Conservation (phyloP, 2,329 filamentous ascomycete genomes). For the Diaporthe eres region DNA sequence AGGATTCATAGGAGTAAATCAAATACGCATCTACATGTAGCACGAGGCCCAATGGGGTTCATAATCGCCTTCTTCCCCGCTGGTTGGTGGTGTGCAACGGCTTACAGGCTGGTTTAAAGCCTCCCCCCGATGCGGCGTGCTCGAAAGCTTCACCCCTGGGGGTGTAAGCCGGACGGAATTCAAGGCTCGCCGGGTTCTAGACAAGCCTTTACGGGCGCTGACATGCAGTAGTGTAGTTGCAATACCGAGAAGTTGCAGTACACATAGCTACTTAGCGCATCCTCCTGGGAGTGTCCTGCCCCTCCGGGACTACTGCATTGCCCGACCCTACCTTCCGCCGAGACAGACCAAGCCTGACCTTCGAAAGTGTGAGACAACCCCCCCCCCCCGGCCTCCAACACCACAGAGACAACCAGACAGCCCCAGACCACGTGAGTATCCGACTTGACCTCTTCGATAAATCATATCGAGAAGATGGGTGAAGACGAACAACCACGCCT, state of each 20-base stretch:
- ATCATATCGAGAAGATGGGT: neutral
- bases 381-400: neutral
- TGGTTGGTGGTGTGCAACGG: neutral
- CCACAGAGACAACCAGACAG: neutral
- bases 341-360: neutral
- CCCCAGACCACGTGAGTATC: neutral
- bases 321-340: neutral
- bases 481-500: neutral
- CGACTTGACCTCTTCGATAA: neutral
- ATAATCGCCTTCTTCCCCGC: neutral
- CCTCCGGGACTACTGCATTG: neutral
- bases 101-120: neutral
- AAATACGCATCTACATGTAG: neutral
- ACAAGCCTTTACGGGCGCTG: neutral
- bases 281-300: neutral
- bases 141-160: neutral
- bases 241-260: neutral
- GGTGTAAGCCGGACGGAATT: neutral
- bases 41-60: neutral
- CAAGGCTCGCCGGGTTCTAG: neutral
- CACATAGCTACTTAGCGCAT: neutral
- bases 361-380: neutral
- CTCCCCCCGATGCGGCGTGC: neutral
- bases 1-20: neutral
- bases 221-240: neutral